Evolutionary conservation across 805 yeast species (phyloP).

Genomic region (Ogataea ramenticola): DNA sequence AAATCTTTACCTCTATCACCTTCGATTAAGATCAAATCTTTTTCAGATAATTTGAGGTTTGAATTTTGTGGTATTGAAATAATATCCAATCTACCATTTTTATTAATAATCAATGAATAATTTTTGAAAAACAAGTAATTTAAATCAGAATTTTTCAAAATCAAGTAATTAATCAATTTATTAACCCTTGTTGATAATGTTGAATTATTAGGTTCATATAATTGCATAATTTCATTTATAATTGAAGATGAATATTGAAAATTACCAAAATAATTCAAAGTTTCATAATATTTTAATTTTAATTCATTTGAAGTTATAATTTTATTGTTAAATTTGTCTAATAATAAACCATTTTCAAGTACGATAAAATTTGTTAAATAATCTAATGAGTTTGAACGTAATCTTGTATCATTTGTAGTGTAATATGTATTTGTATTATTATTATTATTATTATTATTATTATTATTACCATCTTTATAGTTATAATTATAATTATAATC

Average conservation of each 20-base stretch:
- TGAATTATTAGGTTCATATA: slow-evolving; percentile 13
- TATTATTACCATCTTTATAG: slow-evolving; percentile 3
- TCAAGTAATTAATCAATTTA: slow-evolving; percentile 30
- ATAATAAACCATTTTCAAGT: slow-evolving; percentile 52
- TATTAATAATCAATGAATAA: slow-evolving; percentile 28
- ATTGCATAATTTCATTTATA: slow-evolving; percentile 26
- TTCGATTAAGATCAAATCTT: slow-evolving; percentile 70
- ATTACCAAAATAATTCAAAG: slow-evolving; percentile 50
- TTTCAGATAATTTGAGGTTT: slow-evolving; percentile 46
- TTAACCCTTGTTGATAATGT: slow-evolving; percentile 18
- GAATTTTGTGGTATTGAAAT: slow-evolving; percentile 60
- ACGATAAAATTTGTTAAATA: background rate
- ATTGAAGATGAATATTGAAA: slow-evolving; percentile 31
- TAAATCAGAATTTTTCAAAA: slow-evolving; percentile 39
- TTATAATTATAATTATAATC: slow-evolving; percentile 25
- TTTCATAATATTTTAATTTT: slow-evolving; percentile 38
- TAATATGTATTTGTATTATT: background rate
- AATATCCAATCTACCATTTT: slow-evolving; percentile 50
- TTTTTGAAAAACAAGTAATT: slow-evolving; percentile 25
- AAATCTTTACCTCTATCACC: slow-evolving; percentile 82
- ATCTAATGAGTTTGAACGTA: slow-evolving; percentile 9
- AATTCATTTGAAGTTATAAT: slow-evolving; percentile 56
- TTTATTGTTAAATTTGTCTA: slow-evolving; percentile 39
- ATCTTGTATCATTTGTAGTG: background rate
- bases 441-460: slow-evolving; percentile 2